Conservation (phyloP, 352 stramenopile species). For the Phytophthora megakarya region DNA sequence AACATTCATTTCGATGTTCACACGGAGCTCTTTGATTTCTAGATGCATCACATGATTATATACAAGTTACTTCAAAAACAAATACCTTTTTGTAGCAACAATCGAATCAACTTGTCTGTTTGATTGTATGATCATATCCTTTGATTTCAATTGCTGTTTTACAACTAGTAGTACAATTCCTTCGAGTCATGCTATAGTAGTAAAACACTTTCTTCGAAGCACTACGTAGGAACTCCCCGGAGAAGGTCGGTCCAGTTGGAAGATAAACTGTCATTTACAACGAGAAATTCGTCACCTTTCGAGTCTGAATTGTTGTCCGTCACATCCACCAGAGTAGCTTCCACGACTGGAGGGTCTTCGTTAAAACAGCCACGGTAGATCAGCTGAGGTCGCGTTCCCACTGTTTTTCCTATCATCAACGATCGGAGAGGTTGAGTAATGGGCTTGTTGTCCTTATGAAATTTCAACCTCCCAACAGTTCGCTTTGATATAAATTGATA, state of each 20-base stretch:
- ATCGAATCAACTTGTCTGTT: too few relatives aligned
- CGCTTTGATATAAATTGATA: neutral
- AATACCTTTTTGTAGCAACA: too few relatives aligned
- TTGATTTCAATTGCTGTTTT: too few relatives aligned
- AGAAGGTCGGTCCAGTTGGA: neutral
- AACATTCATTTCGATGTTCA: neutral
- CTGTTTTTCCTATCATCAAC: neutral
- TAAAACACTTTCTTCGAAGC: too few relatives aligned
- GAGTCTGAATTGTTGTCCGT: neutral
- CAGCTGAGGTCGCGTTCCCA: neutral
- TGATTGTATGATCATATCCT: too few relatives aligned
- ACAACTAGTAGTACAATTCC: too few relatives aligned
- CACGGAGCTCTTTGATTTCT: neutral
- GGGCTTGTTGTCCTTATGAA: neutral
- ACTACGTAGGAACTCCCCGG: too few relatives aligned
- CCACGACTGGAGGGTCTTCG: neutral
- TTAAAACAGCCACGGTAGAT: neutral
- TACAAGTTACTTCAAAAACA: too few relatives aligned
- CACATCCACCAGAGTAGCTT: neutral
- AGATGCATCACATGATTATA: too few relatives aligned
- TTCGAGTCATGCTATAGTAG: too few relatives aligned
- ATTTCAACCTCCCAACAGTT: neutral
- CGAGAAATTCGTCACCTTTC: neutral
- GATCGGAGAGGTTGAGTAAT: neutral
- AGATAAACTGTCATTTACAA: neutral